Conservation (phyloP, 352 stramenopile genomes). For the Phytophthora vignae region DNA sequence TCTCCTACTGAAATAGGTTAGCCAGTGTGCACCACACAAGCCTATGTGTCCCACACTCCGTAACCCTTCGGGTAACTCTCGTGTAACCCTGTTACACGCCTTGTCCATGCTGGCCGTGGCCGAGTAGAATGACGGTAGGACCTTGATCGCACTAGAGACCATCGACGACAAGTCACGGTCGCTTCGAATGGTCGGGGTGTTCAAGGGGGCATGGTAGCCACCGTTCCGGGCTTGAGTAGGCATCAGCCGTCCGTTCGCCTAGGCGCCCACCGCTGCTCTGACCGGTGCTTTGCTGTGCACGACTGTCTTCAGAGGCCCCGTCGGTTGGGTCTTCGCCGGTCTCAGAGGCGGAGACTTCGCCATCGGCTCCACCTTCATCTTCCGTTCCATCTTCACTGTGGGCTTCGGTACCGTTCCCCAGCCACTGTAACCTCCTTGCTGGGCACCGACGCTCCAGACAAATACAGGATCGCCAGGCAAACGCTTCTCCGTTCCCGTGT, state of each 20-base stretch:
- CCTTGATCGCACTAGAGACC: not conserved
- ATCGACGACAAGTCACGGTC: not conserved
- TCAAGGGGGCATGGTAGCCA: too few relatives aligned
- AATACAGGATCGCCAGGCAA: not conserved
- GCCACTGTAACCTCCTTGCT: not conserved
- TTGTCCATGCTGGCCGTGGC: not conserved
- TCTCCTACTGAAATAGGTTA: too few relatives aligned
- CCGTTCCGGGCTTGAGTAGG: too few relatives aligned
- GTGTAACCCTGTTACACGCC: too few relatives aligned
- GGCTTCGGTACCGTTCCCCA: not conserved
- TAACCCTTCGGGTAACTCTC: too few relatives aligned
- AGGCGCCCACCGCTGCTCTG: too few relatives aligned
- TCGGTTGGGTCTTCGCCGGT: not conserved
- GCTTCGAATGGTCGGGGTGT: too few relatives aligned
- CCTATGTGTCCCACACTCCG: too few relatives aligned
- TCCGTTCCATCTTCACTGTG: not conserved
- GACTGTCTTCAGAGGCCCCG: too few relatives aligned
- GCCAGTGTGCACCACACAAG: too few relatives aligned
- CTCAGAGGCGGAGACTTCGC: not conserved
- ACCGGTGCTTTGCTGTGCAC: too few relatives aligned
- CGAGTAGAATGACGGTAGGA: not conserved
- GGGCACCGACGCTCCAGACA: not conserved
- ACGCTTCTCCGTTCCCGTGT: not conserved
- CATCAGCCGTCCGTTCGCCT: too few relatives aligned
- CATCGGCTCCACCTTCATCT: not conserved